Base-by-base conservation (phyloP, 495 filamentous ascomycete species). In the Lineolata rhizophorae region DNA sequence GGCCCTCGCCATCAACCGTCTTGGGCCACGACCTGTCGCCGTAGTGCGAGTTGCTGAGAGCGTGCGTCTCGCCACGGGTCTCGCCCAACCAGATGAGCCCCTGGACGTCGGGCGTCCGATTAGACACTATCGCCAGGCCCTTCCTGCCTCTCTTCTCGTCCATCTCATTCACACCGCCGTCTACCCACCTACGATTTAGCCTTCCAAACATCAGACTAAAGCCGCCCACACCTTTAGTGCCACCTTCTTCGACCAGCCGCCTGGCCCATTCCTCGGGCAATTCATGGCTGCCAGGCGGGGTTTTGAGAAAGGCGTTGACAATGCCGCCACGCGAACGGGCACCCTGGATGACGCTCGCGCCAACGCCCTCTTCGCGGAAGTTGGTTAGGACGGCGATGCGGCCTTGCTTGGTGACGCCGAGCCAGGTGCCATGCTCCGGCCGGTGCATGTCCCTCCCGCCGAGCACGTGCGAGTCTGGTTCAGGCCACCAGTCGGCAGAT, bases 371-470 rank as follows among this genome's bases (percentile, higher is more conserved):
- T 57, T 95, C 87, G 32, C 80, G 76, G 47, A 82, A 94, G 58
- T 99, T 99, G 33, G 90, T 95, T 21, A 99, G 62, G 21, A 90
- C 72, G 9, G 90, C 84, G 29, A 99, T 55, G 37, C 79, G 79
- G 11, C 87, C 87, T 20, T 72, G 57, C 36, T 61, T 69, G 24
- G 82, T 94, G 38, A 99, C 64, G 18, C 83, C 87, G 34, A 95
- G 70, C 87, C 90, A 99, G 27, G 90, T 95, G 16, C 87, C 87
- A 31, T 69, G 66, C 15, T 60, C 67, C 10, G 61, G 40, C 12
- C 73, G 63, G 10, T 72, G 64, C 9, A 80, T 60, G 46, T 80
- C 75, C 34, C 70, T 65, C 26, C 72, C 74, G 17, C 65, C 72
- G 16, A 79, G 65, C 39, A 80, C 58, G 40, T 76, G 48, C 14